Base-by-base conservation (phyloP, 1,284 basidiomycete genomes). In the Vanrija sp. region DNA sequence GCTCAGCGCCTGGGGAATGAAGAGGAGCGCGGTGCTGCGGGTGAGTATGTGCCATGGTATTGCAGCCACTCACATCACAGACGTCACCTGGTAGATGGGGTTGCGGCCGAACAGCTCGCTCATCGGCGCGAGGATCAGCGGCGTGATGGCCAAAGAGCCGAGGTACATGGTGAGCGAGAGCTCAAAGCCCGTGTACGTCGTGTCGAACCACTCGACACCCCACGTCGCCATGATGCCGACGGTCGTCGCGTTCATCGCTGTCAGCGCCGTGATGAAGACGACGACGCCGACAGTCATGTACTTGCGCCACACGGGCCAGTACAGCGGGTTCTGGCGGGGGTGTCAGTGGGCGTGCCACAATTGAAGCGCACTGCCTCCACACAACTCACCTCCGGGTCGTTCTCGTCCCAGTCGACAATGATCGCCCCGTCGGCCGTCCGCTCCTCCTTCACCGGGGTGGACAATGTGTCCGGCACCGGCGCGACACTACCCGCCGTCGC, bases 61-160 rank as follows among this genome's bases (percentile, higher is more conserved):
- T 3, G 29, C 39, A 14, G 39, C 5, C 39, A 65, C 71, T 51
- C 25, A 73, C 69, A 72, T 28, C 3, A 72, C 34, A 3, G 67
- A 64, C 3, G 71, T 70, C 16, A 72, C 58, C 46, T 72, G 71
- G 53, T 71, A 73, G 29, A 74, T 69, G 43, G 58, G 34, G 46
- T 71, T 71, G 12, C 73, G 49, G 2, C 73, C 73, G 34, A 67
- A 59, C 64, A 68, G 61, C 55, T 77, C 75, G 43, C 67, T 71
- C 18, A 73, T 43, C 3, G 75, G 75, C 3, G 75, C 75, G 21
- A 77, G 62, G 1, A 67, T 57, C 26, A 77, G 52, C 10, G 75
- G 75, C 0, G 72, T 68, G 43, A 72, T 61, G 9, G 68, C 59
- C 18, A 74, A 66, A 0, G 64, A 58, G 21, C 74, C 38, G 47